Base-by-base conservation (phyloP, 148 eudicot species). In the Mesembryanthemum crystallinum region DNA sequence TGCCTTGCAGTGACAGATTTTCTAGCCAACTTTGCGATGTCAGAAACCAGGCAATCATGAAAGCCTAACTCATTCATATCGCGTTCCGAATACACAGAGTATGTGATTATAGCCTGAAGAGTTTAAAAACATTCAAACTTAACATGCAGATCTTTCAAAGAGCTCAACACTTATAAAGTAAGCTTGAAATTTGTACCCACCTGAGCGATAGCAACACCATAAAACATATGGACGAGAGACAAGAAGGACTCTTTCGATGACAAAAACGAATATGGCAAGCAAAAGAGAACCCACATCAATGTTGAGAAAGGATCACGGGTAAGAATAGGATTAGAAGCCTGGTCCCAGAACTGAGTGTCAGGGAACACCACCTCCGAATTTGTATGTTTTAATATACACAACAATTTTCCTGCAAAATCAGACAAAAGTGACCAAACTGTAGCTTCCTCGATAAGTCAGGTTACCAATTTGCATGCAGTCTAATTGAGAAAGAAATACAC, bases 241-340 rank as follows among this genome's bases (percentile, higher is more conserved):
- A 88, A 74, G 62, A 86, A 87, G 57, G 89, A 85, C 69, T 92
- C 90, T 80, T 81, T 85, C 63, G 86, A 89, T 55, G 89, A 85
- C 71, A 90, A 49, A 66, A 89, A 81, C 67, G 88, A 89, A 64
- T 81, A 83, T 45, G 99, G 99, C 74, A 95, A 96, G 78, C 97
- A 90, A 81, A 89, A 95, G 23, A 95, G 83, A 25, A 86, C 75
- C 97, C 96, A 95, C 97, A 95, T 92, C 69, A 95, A 86, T 43
- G 97, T 83, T 43, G 97, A 89, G 84, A 95, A 95, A 76, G 97
- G 89, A 87, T 95, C 97, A 79, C 67, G 84, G 63, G 88, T 81
- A 69, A 95, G 88, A 76, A 95, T 84, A 80, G 99, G 99, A 76
- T 77, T 78, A 64, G 89, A 88, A 73, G 92, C 97, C 65, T 83